phyloP scores from a whole-genome alignment of 1,284 basidiomycete genomes.

The Puccinia triticina region DNA sequence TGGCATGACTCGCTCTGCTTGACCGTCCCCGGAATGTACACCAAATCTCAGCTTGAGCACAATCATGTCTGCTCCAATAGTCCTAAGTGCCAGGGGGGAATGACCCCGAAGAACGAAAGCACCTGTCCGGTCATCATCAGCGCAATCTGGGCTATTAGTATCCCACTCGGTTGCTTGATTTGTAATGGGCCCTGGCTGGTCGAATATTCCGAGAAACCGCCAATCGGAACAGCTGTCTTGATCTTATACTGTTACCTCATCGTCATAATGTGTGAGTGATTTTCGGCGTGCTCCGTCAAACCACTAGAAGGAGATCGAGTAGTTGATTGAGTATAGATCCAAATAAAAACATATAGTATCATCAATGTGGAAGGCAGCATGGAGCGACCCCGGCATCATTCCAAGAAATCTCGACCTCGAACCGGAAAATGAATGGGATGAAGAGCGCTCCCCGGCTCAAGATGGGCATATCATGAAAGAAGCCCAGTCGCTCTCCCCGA shows the following conservation, averaged over 20 bases:
- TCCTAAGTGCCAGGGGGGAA: neutral
- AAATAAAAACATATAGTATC: slow-evolving; percentile 24
- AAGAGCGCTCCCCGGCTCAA: neutral
- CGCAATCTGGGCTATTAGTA: neutral
- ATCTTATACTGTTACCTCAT: slow-evolving; percentile 29
- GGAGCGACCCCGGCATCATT: slow-evolving; percentile 31
- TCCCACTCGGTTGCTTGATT: slow-evolving; percentile 21
- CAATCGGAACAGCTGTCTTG: slow-evolving; percentile 11
- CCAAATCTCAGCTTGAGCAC: neutral
- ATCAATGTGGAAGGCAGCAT: slow-evolving; percentile 38
- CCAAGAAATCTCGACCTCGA: slow-evolving; percentile 24
- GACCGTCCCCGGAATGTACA: neutral
- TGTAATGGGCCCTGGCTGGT: slow-evolving; percentile 24
- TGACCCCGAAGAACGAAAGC: neutral
- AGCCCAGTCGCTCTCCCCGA: neutral
- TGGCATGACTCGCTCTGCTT: neutral
- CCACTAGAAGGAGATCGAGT: neutral
- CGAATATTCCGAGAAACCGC: neutral
- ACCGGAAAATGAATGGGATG: slow-evolving; percentile 2
- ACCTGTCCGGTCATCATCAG: slow-evolving; percentile 2
- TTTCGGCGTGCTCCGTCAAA: neutral
- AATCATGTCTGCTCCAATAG: neutral
- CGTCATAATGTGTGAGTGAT: slow-evolving; percentile 27
- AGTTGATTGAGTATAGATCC: neutral
- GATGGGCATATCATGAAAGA: neutral